phyloP scores from a whole-genome alignment of 805 yeast species.

The Nakazawaea laoshanensis region DNA sequence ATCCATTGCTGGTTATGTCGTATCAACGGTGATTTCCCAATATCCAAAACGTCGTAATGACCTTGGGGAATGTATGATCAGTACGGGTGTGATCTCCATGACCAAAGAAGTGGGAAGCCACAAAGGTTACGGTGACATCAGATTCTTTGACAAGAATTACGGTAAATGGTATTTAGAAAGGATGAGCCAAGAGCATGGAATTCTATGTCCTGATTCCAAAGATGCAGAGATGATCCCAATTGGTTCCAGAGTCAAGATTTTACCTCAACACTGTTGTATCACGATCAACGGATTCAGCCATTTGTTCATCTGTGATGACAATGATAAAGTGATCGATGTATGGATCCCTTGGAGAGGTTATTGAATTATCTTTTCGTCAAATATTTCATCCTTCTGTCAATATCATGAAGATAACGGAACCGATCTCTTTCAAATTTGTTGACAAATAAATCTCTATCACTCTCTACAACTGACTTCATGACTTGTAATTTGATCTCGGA shows the following conservation, averaged over 20 bases:
- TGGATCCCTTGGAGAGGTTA: constrained; percentile 60
- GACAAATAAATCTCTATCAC: constrained; percentile 7
- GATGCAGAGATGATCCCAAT: constrained; percentile 33
- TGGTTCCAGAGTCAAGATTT: constrained; percentile 46
- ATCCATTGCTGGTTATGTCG: constrained; percentile 41
- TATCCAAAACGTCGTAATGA: constrained; percentile 49
- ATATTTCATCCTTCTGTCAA: constrained; percentile 7
- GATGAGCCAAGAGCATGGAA: constrained; percentile 76
- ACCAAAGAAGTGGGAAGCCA: constrained; percentile 55
- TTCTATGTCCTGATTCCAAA: constrained; percentile 50
- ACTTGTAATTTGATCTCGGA: constrained; percentile 7
- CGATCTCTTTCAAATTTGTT: constrained; percentile 7
- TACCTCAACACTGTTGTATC: constrained; percentile 72
- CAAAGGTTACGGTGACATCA: constrained; percentile 52
- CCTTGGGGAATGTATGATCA: constrained; percentile 51
- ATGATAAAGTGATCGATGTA: constrained; percentile 43
- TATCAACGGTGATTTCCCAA: constrained; percentile 50
- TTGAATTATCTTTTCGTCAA: constrained; percentile 13
- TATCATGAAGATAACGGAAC: constrained; percentile 3
- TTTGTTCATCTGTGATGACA: constrained; percentile 45
- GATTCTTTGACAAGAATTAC: constrained; percentile 26
- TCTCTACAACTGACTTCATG: not conserved
- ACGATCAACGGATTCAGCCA: constrained; percentile 54
- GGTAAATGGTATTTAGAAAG: constrained; percentile 59
- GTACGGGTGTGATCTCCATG: constrained; percentile 67